phyloP scores from a whole-genome alignment of 495 filamentous ascomycete genomes.

The Umbilicaria muhlenbergii region DNA sequence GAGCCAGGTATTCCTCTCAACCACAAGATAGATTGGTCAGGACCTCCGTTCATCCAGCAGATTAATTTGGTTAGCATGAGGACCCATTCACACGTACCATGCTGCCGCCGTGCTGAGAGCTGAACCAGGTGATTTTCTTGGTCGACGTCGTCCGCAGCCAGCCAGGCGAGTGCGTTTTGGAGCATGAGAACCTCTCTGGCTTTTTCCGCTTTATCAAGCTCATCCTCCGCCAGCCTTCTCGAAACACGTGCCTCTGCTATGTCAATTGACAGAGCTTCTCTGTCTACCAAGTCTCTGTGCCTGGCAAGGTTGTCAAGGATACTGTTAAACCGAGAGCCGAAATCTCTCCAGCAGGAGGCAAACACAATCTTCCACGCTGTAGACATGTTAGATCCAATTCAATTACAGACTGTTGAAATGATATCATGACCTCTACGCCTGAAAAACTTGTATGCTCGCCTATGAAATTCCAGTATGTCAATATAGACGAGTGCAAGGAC shows the following conservation, averaged over 20 bases:
- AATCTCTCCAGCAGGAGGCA: slow-evolving; percentile 24
- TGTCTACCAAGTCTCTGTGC: slow-evolving; percentile 24
- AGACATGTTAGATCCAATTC: not conserved
- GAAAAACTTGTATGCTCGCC: slow-evolving; percentile 29
- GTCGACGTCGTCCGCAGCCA: slow-evolving; percentile 4
- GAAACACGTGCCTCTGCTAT: slow-evolving; percentile 10
- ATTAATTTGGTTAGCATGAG: not conserved
- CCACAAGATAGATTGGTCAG: slow-evolving; percentile 4
- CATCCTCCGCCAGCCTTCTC: slow-evolving; percentile 4
- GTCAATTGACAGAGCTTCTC: slow-evolving; percentile 15
- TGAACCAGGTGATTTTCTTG: slow-evolving; percentile 6
- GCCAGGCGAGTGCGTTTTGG: slow-evolving; percentile 4
- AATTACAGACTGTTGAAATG: not conserved
- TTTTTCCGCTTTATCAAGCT: slow-evolving; percentile 2
- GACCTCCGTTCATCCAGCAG: slow-evolving; percentile 4
- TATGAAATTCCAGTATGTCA: slow-evolving; percentile 30
- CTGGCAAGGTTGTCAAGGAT: slow-evolving; percentile 22
- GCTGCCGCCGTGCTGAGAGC: not conserved
- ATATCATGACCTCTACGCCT: slow-evolving; percentile 19
- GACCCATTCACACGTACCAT: slow-evolving; percentile 2
- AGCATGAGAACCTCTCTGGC: not conserved
- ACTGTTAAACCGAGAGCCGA: slow-evolving; percentile 20
- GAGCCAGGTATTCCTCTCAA: slow-evolving; percentile 11
- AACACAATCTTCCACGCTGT: slow-evolving; percentile 31
- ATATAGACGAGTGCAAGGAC: slow-evolving; percentile 25